A percentile compares a stretch with the other conserved stretches of the same genome.
phyloP scores from a whole-genome alignment of 805 yeast genomes.

The Candida incommunis region DNA sequence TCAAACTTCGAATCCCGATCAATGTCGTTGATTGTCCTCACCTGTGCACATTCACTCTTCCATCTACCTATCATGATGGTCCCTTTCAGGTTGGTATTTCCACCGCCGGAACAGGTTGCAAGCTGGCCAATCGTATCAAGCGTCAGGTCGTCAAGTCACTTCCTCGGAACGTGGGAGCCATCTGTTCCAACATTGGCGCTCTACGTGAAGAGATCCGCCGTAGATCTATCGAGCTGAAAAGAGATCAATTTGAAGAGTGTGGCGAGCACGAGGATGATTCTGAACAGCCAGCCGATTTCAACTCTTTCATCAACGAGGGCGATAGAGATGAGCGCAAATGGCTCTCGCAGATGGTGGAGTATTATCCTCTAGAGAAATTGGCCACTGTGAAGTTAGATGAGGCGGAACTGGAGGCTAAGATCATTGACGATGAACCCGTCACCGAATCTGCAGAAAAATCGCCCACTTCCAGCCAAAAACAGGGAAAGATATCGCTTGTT shows the following conservation, averaged over 20 bases:
- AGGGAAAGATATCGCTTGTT: constrained; percentile 63
- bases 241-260: constrained; percentile 12
- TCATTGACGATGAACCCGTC: constrained; percentile 4
- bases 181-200: constrained; percentile 56
- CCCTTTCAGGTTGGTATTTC: constrained; percentile 71
- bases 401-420: constrained; percentile 26
- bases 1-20: constrained; percentile 58
- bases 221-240: constrained; percentile 17
- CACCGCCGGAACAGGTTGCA: constrained; percentile 83
- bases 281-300: constrained; percentile 42
- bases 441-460: constrained; percentile 2
- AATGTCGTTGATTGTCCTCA: constrained; percentile 65
- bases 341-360: constrained; percentile 82
- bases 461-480: constrained; percentile 1
- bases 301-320: constrained; percentile 47
- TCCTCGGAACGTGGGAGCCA: constrained; percentile 56
- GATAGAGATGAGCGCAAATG: constrained; percentile 28
- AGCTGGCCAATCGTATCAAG: constrained; percentile 65
- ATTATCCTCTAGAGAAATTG: constrained; percentile 61
- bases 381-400: constrained; percentile 47
- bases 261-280: constrained; percentile 44
- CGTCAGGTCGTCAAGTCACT: constrained; percentile 48
- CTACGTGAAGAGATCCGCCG: constrained; percentile 39
- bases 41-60: constrained; percentile 57
- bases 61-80: constrained; percentile 60